Base-by-base conservation (phyloP, 2,329 filamentous ascomycete genomes). In the Monilinia aucupariae region DNA sequence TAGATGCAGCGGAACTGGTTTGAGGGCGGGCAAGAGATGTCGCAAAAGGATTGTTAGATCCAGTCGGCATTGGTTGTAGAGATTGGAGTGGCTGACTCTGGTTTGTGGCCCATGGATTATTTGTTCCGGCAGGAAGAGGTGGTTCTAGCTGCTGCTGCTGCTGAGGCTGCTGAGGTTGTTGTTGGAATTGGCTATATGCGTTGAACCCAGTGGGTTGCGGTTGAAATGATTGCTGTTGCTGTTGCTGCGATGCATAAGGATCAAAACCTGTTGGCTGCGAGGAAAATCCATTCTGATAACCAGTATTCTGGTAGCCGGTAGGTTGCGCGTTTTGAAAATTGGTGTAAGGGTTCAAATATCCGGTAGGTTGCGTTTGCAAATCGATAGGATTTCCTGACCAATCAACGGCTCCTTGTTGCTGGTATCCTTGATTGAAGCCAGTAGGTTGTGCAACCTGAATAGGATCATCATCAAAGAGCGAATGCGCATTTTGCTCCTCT, bases 41-140 rank as follows among this genome's bases (percentile, higher is more conserved):
- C 32, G 94, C 93, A 73, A 99, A 99, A 2, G 94, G 94, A 74
- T 99, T 99, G 80, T 99, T 99, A 20, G 94, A 97, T 54, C 94
- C 94, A 3, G 94, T 99, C 4, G 90, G 88, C 73, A 91, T 89
- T 5, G 92, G 89, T 73, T 89, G 87, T 67, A 97, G 77, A 2
- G 89, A 82, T 58, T 85, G 79, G 51, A 78, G 75, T 64, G 84
- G 80, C 67, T 83, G 83, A 65, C 78, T 80, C 65, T 80, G 81
- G n/a, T 61, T 82, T 34, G 82, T 83, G 30, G 91, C 89, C 91
- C 93, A 99, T 0, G 94, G 94, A 75, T 99, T 99, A 78, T 97
- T 96, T 75, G 85, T 96, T 43, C 92, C 92, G 30, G 92, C 81
- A 66, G 91, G 88, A 25, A 87, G 80, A 25, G 84, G 80, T 56